Base-by-base conservation (phyloP, 2,329 filamentous ascomycete genomes). In the Hypoxylon sp. region DNA sequence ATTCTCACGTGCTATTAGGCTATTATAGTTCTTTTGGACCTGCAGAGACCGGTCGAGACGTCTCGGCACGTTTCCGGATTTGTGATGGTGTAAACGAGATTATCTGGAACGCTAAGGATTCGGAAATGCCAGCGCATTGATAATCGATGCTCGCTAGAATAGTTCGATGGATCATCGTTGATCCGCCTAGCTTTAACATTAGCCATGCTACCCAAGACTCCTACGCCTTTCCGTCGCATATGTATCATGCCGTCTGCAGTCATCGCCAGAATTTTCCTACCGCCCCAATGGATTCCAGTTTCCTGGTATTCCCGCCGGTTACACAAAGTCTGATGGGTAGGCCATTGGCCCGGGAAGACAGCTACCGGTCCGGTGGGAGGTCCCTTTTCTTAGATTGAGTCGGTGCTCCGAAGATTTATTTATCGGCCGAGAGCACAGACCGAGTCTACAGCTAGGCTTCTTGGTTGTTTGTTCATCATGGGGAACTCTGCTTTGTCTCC, bases 21-120 rank as follows among this genome's bases (percentile, higher is more conserved):
- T 50, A 54, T 55, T 27, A 21, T 41, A 19, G 41, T 34, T 41
- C 25, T 23, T 23, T 12, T 27, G 37, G 37, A 41, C 25, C 54
- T 37, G 52, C 43, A 58, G 37, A 55, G 63, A 54, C 46, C 52
- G 59, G 54, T 59, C 63, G 48, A 66, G 63, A 50, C 47, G 14
- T 27, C 34, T 27, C 58, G 47, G 21, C 46, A 46, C 32, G 25
- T 27, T 45, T 43, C 63, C 53, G 8, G 29, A 46, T 65, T 54
- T 8, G 34, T 53, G 29, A 34, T 41, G 16, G 39, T 52, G 41
- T 21, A 41, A 54, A 48, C 32, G 14, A 19, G 48, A 54, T 53
- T 54, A 30, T 34, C 54, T 59, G 48, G 51, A 25, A 57, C 56
- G 45, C 46, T 61, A 60, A 51, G 34, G 37, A 58, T 54, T 63